Base-by-base conservation (phyloP, 164 flowering plant genomes). In the Nelumbo lutea region DNA sequence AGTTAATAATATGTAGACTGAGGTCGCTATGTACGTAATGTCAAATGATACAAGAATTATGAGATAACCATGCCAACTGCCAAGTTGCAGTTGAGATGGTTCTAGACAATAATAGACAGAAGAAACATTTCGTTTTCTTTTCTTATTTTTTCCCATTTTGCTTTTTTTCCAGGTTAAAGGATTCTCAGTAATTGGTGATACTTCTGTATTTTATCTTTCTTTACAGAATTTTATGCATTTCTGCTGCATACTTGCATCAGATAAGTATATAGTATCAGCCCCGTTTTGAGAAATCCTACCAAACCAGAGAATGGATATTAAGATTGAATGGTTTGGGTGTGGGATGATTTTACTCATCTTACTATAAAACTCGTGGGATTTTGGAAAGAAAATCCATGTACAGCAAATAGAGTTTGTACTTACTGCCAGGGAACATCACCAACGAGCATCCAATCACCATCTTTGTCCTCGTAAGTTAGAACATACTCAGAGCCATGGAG, bases 371-470 rank as follows among this genome's bases (percentile, higher is more conserved):
- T 27, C 27, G 27, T 27, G 27, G 27, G 27, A 27, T 27, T 27
- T 27, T 27, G 27, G 27, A 0, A 27, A 27, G 27, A 27, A 27
- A 27, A 27, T 27, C 27, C 27, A 43, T 44, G 9, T 63, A 10
- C 2, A 6, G 1, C 15, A 45, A 45, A 27, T 55, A 46, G 61
- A 43, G 48, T 42, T 47, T 27, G 68, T 42, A 78, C 96, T 85
- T 83, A 91, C 97, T 87, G 81, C 97, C 97, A 91, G 2, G 97
- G 97, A 71, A 91, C 93, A 75, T 91, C 97, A 56, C 97, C 97
- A 66, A 91, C 95, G 10, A 91, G 88, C 97, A 91, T 91, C 97
- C 91, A 91, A 52, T 91, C 97, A 48, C 89, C 91, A 65, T 91
- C 97, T 65, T 83, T 89, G 78, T 89, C 97, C 79, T 89, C 97